These are phyloP conservation scores for Globisporangium carolinianum DNA, from an alignment of 352 stramenopile genomes.

Conservation along the genomic window DNA sequence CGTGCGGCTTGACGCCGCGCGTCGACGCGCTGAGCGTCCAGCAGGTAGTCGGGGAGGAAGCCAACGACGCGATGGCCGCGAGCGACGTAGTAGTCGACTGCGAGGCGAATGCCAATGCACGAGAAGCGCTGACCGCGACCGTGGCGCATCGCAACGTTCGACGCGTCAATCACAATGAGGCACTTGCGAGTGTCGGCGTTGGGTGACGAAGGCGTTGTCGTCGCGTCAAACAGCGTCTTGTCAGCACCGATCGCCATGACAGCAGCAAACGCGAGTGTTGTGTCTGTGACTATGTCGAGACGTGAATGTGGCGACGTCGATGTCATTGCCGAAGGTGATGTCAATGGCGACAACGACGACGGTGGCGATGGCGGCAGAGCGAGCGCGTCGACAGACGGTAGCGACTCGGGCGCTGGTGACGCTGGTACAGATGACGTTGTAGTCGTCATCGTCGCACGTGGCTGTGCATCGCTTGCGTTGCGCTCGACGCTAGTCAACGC, in stretches of 20 bases:
- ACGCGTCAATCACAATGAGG: constrained; percentile 60
- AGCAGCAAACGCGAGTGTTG: constrained; percentile 22
- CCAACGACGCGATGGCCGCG: constrained; percentile 71
- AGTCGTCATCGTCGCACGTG: neutral
- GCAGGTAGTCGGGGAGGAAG: constrained; percentile 81
- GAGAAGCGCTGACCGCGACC: constrained; percentile 73
- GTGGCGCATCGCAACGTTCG: constrained; percentile 81
- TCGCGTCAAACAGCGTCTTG: constrained; percentile 18
- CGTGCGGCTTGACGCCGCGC: constrained; percentile 18
- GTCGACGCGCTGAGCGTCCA: constrained; percentile 45
- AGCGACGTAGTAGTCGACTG: constrained; percentile 59
- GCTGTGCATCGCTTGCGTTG: neutral
- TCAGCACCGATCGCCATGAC: constrained; percentile 41
- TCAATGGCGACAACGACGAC: neutral
- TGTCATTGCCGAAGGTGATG: neutral
- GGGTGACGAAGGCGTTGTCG: constrained; percentile 7
- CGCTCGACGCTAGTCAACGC: neutral
- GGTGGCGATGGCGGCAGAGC: no score
- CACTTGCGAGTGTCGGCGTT: constrained; percentile 20
- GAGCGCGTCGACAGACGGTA: no score
- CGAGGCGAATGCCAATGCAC: constrained; percentile 62
- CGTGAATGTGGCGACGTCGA: constrained; percentile 5
- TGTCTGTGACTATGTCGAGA: no score
- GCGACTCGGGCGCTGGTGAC: neutral
- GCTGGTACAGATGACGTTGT: neutral